Evolutionary conservation across 2,329 filamentous ascomycete species (phyloP).

Genomic region (Penicillium sp.): DNA sequence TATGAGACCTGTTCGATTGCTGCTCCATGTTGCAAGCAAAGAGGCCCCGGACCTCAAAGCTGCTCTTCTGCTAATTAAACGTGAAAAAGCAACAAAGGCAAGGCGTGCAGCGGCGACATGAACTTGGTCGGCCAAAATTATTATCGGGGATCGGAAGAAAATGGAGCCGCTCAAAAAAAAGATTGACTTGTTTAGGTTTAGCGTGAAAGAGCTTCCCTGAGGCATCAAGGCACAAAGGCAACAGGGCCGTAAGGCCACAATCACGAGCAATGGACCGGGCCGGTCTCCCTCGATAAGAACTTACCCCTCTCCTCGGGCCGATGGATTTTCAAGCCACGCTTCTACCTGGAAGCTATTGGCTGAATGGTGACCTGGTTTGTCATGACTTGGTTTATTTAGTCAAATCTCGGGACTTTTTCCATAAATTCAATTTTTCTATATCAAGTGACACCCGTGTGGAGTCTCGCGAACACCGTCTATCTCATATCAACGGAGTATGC

Average conservation of each 20-base stretch:
- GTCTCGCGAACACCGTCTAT: background rate
- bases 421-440: background rate
- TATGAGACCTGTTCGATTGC: constrained; percentile 80
- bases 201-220: constrained; percentile 12
- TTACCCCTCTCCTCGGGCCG: constrained; percentile 14
- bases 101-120: constrained; percentile 11
- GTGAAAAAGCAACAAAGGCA: constrained; percentile 14
- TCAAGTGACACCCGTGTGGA: background rate
- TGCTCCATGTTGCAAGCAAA: constrained; percentile 63
- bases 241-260: background rate
- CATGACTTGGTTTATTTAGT: background rate
- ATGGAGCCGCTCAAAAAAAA: constrained; percentile 18
- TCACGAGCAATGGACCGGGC: constrained; percentile 8
- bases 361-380: background rate
- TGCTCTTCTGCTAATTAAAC: constrained; percentile 17
- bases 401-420: background rate
- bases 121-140: constrained; percentile 30
- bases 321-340: background rate
- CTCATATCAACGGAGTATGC: constrained; percentile 2
- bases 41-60: constrained; percentile 30
- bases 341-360: background rate
- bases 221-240: constrained; percentile 12
- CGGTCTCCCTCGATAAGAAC: constrained; percentile 11
- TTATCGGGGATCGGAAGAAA: constrained; percentile 34
- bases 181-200: constrained; percentile 7